Percentiles rank a stretch among this genome's conserved stretches.
phyloP scores from a whole-genome alignment of 2,329 filamentous ascomycete genomes.

The Juglanconis sp. region DNA sequence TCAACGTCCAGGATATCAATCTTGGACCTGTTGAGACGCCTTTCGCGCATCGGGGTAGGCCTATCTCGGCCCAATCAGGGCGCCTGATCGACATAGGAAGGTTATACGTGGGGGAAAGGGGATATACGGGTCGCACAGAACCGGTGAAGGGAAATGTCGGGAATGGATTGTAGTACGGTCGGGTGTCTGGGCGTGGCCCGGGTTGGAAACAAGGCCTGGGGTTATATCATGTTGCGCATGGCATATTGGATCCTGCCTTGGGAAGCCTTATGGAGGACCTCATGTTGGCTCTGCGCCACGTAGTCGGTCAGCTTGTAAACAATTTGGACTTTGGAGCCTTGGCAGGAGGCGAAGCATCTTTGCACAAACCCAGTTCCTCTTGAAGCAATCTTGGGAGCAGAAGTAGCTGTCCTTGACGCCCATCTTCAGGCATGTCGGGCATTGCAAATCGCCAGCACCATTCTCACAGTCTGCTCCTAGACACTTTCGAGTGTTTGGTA shows the following conservation, averaged over 20 bases:
- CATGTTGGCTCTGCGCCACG: conserved; percentile 50
- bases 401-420: conserved; percentile 68
- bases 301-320: neutral
- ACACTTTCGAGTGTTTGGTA: conserved; percentile 47
- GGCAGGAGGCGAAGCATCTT: neutral
- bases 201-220: conserved; percentile 60
- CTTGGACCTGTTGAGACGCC: conserved; percentile 51
- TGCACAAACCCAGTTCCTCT: conserved; percentile 60
- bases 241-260: neutral
- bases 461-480: conserved; percentile 65
- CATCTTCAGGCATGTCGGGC: conserved; percentile 70
- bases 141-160: conserved; percentile 67
- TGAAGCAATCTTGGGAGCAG: conserved; percentile 79
- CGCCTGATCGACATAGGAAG: conserved; percentile 61
- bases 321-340: neutral
- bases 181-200: conserved; percentile 67
- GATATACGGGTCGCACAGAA: conserved; percentile 62
- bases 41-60: conserved; percentile 41
- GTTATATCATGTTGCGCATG: conserved; percentile 24
- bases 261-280: conserved; percentile 58
- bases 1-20: conserved; percentile 69
- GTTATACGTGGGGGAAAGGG: conserved; percentile 52
- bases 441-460: conserved; percentile 65
- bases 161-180: conserved; percentile 69
- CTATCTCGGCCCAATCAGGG: conserved; percentile 68